Percentiles rank a stretch among this genome's conserved stretches.
These are phyloP conservation scores for Rickenella mellea DNA, from an alignment of 768 basidiomycete species.

Conservation along the genomic window DNA sequence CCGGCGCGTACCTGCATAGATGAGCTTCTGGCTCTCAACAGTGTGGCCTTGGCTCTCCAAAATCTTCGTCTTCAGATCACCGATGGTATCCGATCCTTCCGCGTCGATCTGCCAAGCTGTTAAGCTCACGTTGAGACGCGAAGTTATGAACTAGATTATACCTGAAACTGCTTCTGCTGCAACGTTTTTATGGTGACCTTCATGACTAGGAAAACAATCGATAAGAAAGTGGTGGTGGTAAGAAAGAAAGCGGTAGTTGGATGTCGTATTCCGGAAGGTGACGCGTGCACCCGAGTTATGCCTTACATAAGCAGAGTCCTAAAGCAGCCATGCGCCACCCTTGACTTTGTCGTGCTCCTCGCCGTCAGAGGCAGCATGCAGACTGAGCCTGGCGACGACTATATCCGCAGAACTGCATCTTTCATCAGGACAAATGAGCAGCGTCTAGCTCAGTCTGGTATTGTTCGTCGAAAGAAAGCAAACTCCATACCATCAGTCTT, in stretches of 20 bases:
- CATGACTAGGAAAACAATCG: constrained; percentile 36
- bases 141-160: constrained; percentile 17
- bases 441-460: constrained; percentile 57
- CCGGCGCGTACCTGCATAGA: constrained; percentile 69
- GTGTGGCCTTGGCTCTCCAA: constrained; percentile 63
- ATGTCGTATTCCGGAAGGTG: too few relatives aligned
- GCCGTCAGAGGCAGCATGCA: too few relatives aligned
- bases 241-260: constrained; percentile 1
- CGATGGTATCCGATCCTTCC: constrained; percentile 67
- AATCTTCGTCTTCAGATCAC: constrained; percentile 78
- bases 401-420: constrained; percentile 56
- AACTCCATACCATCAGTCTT: constrained; percentile 31
- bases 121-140: not conserved
- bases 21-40: constrained; percentile 77
- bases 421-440: constrained; percentile 69
- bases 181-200: constrained; percentile 95
- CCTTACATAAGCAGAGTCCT: too few relatives aligned
- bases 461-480: constrained; percentile 39
- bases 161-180: constrained; percentile 85
- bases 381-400: constrained; percentile 63
- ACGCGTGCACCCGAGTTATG: too few relatives aligned
- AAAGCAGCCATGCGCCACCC: not conserved
- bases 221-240: constrained; percentile 1
- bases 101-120: constrained; percentile 53
- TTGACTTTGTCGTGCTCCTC: constrained; percentile 1